Evolutionary conservation across 2,329 filamentous ascomycete species (phyloP), one percentile per base, ranked within the genome.

Genomic region (Colletotrichum tofieldiae): DNA sequence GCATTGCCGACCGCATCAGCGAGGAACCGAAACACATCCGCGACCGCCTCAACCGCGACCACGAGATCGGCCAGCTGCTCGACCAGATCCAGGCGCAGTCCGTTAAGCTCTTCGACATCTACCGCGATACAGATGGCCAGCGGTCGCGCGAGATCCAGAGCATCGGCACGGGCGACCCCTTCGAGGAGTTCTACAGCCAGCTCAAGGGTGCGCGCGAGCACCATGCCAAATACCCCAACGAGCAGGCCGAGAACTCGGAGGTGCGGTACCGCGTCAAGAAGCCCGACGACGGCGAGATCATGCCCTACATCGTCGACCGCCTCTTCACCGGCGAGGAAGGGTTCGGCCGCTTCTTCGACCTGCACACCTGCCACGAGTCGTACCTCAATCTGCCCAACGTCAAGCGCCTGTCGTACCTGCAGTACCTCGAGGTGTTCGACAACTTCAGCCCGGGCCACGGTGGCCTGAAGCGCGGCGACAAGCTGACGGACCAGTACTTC

Each of bases 301-400:
- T 89, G 67, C 87, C 89, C 5, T 90, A 90, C 54, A 90, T 95
- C 64, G 92, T 98, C 59, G 96, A 98, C 79, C 91, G 91, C 70
- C 93, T 98, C 86, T 99, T 99, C 82, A 97, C 95, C 0, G 96
- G 96, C 73, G 97, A 99, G 82, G 96, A 99, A 82, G 93, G 93
- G 0, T 98, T 93, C 78, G 96, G 96, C 54, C 93, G 94, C 76
- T 99, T 94, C 82, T 93, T 99, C 78, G 96, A 99, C 81, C 84
- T 99, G 58, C 96, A 93, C 23, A 89, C 87, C 49, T 90, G 92
- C 76, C 95, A 98, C 82, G 96, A 98, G 79, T 88, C 93, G 18
- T 99, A 95, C 79, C 88, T 98, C 72, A 99, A 99, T 79, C 87
- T 99, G 11, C 93, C 94, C 2, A 92, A 93, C 64, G 91, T 95